phyloP scores from a whole-genome alignment of 805 yeast genomes.

The Schwanniomyces sp. region DNA sequence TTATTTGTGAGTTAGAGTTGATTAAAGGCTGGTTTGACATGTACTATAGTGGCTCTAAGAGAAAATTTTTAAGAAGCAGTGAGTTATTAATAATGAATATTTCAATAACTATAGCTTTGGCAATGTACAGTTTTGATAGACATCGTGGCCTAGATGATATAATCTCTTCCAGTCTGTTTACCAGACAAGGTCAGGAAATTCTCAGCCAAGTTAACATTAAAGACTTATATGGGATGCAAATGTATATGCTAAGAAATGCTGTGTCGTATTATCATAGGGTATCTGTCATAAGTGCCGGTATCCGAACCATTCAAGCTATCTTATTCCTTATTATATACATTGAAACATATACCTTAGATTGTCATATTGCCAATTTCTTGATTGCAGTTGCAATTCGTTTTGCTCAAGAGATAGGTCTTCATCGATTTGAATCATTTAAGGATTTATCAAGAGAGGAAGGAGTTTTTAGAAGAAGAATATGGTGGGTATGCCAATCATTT shows the following conservation, averaged over 20 bases:
- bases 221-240: slow-evolving; percentile 18
- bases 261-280: slow-evolving; percentile 55
- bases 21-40: slow-evolving; percentile 20
- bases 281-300: slow-evolving; percentile 50
- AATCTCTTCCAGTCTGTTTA: neutral
- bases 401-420: slow-evolving; percentile 44
- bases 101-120: slow-evolving; percentile 2
- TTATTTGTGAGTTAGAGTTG: slow-evolving; percentile 15
- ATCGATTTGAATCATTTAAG: slow-evolving; percentile 29
- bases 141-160: neutral
- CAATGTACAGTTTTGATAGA: slow-evolving; percentile 1
- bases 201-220: neutral
- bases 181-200: neutral
- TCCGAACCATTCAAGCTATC: slow-evolving; percentile 51
- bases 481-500: slow-evolving; percentile 38
- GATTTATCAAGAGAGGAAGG: slow-evolving; percentile 21
- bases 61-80: slow-evolving; percentile 22
- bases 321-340: slow-evolving; percentile 45
- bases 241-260: slow-evolving; percentile 26
- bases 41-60: slow-evolving; percentile 16
- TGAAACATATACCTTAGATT: slow-evolving; percentile 27
- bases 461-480: slow-evolving; percentile 23
- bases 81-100: slow-evolving; percentile 35
- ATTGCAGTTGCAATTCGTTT: slow-evolving; percentile 34
- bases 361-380: slow-evolving; percentile 29